Conservation (phyloP, 2,329 filamentous ascomycete species). For the Diaporthe longicolla region DNA sequence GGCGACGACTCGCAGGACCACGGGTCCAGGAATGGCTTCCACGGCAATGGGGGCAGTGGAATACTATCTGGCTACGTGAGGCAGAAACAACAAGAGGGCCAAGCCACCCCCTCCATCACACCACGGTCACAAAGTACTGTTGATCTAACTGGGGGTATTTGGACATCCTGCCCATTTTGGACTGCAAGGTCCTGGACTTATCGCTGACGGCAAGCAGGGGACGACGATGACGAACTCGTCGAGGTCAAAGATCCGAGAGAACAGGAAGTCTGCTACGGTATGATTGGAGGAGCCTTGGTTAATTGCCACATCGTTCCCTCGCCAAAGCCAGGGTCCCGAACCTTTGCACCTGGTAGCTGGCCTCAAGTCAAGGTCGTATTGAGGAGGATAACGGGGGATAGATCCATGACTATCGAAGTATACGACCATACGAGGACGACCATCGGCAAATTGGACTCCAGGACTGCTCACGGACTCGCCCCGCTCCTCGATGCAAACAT, state of each 20-base stretch:
- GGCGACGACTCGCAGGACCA: constrained; percentile 57
- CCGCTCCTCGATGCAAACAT: constrained; percentile 79
- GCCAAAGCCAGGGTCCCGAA: constrained; percentile 73
- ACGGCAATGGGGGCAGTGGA: constrained; percentile 62
- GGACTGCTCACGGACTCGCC: constrained; percentile 76
- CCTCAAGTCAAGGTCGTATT: constrained; percentile 82
- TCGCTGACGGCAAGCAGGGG: constrained; percentile 50
- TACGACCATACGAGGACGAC: constrained; percentile 78
- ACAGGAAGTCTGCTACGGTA: constrained; percentile 86
- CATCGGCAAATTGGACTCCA: constrained; percentile 82
- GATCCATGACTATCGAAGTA: constrained; percentile 75
- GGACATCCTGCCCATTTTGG: not conserved
- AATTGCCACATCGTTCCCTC: constrained; percentile 78
- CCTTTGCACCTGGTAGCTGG: constrained; percentile 74
- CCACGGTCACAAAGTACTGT: constrained; percentile 56
- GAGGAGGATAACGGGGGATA: constrained; percentile 69
- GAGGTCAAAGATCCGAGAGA: constrained; percentile 72
- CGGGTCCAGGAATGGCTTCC: constrained; percentile 57
- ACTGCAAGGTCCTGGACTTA: not conserved
- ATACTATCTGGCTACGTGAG: constrained; percentile 77
- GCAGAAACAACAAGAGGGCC: constrained; percentile 66
- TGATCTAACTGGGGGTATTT: constrained; percentile 69
- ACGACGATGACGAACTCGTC: constrained; percentile 71
- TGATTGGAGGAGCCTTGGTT: constrained; percentile 76
- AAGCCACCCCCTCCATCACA: constrained; percentile 44